phyloP scores from a whole-genome alignment of 2,329 filamentous ascomycete genomes.

The Cytospora leucostoma region DNA sequence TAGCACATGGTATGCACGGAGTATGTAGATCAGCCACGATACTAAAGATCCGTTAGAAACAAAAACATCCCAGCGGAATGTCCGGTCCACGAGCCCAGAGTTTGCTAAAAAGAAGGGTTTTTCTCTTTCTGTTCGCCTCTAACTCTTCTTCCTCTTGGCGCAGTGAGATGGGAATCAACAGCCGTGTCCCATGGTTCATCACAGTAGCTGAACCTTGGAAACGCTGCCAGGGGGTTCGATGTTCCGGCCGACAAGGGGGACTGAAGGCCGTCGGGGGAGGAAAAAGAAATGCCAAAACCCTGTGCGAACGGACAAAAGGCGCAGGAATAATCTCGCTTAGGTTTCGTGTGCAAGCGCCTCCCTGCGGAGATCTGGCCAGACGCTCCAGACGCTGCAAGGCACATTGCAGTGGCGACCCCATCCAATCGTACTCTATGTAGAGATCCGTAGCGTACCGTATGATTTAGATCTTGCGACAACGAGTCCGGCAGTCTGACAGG shows the following conservation, averaged over 20 bases:
- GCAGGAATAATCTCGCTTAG: slow-evolving; percentile 15
- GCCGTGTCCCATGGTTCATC: neutral
- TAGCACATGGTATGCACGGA: neutral
- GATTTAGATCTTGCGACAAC: neutral
- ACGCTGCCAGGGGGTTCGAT: neutral
- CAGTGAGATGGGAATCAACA: neutral
- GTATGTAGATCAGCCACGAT: no score
- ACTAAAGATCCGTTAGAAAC: neutral
- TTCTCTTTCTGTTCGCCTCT: neutral
- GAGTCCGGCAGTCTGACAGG: no score
- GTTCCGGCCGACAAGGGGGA: neutral
- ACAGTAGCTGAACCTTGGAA: neutral
- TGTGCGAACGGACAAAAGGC: neutral
- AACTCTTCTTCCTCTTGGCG: neutral
- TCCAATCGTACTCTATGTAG: slow-evolving; percentile 1
- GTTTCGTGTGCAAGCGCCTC: slow-evolving; percentile 15
- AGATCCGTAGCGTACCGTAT: neutral
- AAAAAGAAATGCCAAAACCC: neutral
- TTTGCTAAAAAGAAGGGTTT: neutral
- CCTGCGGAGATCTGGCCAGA: slow-evolving; percentile 16
- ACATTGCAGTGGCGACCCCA: neutral
- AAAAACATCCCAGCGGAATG: neutral
- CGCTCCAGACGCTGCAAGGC: slow-evolving; percentile 17
- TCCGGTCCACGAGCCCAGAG: neutral
- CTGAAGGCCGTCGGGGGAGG: neutral